Percentiles rank a stretch among this genome's conserved stretches.
Evolutionary conservation across 768 basidiomycete genomes (phyloP).

Genomic region (Podaxis mareebaensis): DNA sequence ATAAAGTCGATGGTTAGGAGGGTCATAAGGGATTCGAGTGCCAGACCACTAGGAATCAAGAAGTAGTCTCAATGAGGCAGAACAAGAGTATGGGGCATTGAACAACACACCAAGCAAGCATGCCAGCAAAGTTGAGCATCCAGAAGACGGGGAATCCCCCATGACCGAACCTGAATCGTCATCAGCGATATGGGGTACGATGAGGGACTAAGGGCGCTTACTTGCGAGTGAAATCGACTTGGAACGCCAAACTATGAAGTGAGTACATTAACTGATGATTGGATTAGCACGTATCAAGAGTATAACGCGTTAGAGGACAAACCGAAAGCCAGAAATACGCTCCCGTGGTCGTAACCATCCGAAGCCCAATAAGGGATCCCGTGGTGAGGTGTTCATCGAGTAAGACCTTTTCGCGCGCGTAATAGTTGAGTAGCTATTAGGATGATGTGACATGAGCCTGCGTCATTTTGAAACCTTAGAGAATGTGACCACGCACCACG

Average conservation of each 20-base stretch:
- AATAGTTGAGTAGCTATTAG: too few relatives aligned
- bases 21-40: conserved; percentile 60
- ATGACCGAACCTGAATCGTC: too few relatives aligned
- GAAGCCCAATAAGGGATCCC: conserved; percentile 28
- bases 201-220: conserved; percentile 2
- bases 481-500: conserved; percentile 30
- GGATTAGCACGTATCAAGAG: not conserved
- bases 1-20: conserved; percentile 53
- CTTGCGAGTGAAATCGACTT: conserved; percentile 50
- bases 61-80: not conserved
- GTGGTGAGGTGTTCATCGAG: conserved; percentile 26
- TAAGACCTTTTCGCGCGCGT: conserved; percentile 32
- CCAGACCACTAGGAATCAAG: conserved; percentile 48
- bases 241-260: conserved; percentile 57
- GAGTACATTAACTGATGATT: conserved; percentile 51
- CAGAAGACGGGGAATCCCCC: too few relatives aligned
- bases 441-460: too few relatives aligned
- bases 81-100: too few relatives aligned
- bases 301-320: not conserved
- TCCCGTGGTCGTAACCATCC: conserved; percentile 25
- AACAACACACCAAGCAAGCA: too few relatives aligned
- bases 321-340: conserved; percentile 35
- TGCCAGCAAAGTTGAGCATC: too few relatives aligned
- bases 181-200: too few relatives aligned
- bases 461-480: not conserved